Evolutionary conservation across 345 rosid species (phyloP), one percentile per base, ranked within the genome.

Genomic region (Brassica rapa): DNA sequence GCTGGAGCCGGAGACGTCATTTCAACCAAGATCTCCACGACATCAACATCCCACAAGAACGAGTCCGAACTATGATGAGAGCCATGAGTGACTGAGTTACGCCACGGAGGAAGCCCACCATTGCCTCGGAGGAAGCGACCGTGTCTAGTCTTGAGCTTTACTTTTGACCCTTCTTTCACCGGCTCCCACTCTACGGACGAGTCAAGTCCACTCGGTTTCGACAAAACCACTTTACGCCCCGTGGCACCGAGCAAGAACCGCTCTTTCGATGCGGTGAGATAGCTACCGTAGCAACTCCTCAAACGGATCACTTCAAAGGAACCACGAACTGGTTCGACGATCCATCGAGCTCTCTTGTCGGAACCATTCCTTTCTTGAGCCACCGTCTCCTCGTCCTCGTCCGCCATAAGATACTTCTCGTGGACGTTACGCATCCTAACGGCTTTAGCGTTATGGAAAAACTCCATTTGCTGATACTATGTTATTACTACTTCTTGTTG

Each of bases 61-160:
- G 94, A 90, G 12, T 85, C 89, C 39, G 87, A 79, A 73, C 80
- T 74, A 0, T 85, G 85, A 43, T 96, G 87, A 56, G 86, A 78
- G 67, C 87, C 93, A 73, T 93, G 98, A 1, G 94, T 91, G 4
- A 93, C 85, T 0, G 93, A 87, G 85, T 92, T 87, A 73, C 93
- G 86, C 97, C 97, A 87, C 3, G 97, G 97, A 27, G 97, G 97
- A 60, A 87, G 30, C n/a, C 94, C 87, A 2, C 91, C 87, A 53
- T 93, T 91, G 21, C 94, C 98, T 65, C 96, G 84, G 82, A 93
- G 78, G 73, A 87, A 90, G 68, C 86, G 68, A 0, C 93, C 94
- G 53, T 84, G 78, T 10, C 90, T 82, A 0, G 97, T 88, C 86
- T 75, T 86, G 27, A 93, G 90, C 81, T 82, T 89, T 63, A 86